These are phyloP conservation scores for Avena eriantha DNA, from an alignment of 176 grass and related monocot genomes.

Conservation along the genomic window DNA sequence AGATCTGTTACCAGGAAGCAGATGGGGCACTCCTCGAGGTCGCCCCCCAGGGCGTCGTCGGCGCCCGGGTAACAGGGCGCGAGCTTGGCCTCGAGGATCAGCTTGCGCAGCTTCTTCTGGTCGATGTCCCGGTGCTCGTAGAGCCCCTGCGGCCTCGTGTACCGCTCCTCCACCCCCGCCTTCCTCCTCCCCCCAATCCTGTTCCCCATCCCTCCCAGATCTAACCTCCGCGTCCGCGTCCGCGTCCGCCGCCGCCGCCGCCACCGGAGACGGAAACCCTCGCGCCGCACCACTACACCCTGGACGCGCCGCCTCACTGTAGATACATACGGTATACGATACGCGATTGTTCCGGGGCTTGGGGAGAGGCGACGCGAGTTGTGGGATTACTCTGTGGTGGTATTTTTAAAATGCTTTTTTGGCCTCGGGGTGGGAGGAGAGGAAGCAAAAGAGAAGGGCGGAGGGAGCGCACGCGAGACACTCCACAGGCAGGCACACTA, in stretches of 20 bases:
- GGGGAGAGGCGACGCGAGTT: constrained; percentile 19
- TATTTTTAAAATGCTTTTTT: constrained; percentile 37
- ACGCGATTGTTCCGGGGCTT: constrained; percentile 25
- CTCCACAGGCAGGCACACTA: background rate
- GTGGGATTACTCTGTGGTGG: background rate
- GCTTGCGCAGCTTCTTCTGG: constrained; percentile 96
- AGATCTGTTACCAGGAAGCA: constrained; percentile 93
- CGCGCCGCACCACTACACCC: background rate
- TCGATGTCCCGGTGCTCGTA: constrained; percentile 94
- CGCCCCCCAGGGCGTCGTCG: constrained; percentile 56
- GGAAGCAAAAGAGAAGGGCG: constrained; percentile 10
- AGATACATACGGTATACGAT: constrained; percentile 61
- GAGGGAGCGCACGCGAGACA: constrained; percentile 1
- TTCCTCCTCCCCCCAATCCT: constrained; percentile 80
- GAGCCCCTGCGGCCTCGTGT: constrained; percentile 88
- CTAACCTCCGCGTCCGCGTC: constrained; percentile 1
- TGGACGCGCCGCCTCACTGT: constrained; percentile 42
- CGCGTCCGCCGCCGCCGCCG: background rate
- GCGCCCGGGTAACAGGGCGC: constrained; percentile 88
- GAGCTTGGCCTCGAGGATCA: constrained; percentile 97
- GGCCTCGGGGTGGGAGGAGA: constrained; percentile 2
- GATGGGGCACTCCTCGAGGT: constrained; percentile 98
- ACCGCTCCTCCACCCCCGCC: constrained; percentile 85
- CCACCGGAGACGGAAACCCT: constrained; percentile 56
- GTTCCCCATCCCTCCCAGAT: constrained; percentile 84